Percentiles rank a stretch among this genome's conserved stretches.
Conservation (phyloP, 306 rosid genomes). For the Rosa multiflora region DNA sequence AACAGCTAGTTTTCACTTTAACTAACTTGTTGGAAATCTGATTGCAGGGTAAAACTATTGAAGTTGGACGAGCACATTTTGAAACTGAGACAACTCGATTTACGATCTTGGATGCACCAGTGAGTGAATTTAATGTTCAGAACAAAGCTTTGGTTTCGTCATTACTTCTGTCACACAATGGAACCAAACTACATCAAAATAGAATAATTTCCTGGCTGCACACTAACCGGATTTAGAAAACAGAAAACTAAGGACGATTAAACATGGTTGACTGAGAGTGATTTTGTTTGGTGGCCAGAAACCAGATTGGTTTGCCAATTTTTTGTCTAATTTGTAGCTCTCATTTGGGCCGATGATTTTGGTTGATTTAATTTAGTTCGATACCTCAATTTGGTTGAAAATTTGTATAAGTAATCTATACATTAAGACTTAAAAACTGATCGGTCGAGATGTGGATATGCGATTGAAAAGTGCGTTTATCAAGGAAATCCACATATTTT, state of each 20-base stretch:
- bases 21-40: constrained; percentile 11
- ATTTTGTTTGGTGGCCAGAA: neutral
- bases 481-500: too few relatives aligned
- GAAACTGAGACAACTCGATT: constrained; percentile 88
- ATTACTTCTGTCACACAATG: neutral
- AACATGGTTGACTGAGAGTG: neutral
- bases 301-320: neutral
- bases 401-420: too few relatives aligned
- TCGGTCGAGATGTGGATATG: too few relatives aligned
- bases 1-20: neutral
- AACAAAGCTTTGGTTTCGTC: neutral
- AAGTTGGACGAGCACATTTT: constrained; percentile 98
- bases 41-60: constrained; percentile 92
- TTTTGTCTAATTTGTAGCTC: neutral
- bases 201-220: neutral
- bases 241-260: neutral
- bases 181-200: neutral
- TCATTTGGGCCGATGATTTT: neutral
- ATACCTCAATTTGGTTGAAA: too few relatives aligned
- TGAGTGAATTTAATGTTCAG: constrained; percentile 42
- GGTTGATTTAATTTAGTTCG: too few relatives aligned
- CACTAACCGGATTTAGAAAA: neutral
- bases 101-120: constrained; percentile 98
- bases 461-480: too few relatives aligned
- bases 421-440: too few relatives aligned